Evolutionary conservation across 805 yeast species (phyloP).

Genomic region (Candida sithepensis): DNA sequence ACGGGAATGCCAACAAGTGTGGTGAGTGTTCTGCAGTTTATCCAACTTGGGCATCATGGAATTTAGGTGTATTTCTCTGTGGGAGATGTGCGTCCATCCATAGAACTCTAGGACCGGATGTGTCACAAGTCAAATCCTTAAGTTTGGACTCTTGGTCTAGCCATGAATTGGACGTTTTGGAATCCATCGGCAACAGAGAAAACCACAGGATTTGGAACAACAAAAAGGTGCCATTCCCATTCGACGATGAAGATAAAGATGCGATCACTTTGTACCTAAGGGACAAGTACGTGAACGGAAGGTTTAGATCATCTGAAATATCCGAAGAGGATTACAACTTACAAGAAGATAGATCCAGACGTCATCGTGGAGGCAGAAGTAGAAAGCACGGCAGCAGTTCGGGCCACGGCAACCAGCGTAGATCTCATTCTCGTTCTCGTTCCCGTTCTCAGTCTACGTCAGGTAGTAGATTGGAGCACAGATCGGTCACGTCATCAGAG

Average conservation of each 20-base stretch:
- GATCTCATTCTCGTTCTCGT: background rate
- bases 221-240: conserved; percentile 64
- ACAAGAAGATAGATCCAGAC: conserved; percentile 1
- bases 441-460: background rate
- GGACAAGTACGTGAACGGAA: conserved; percentile 66
- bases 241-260: conserved; percentile 65
- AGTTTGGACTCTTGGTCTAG: conserved; percentile 68
- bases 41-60: conserved; percentile 54
- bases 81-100: conserved; percentile 84
- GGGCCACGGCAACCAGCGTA: background rate
- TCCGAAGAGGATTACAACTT: conserved; percentile 36
- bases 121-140: conserved; percentile 67
- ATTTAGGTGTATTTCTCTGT: conserved; percentile 70
- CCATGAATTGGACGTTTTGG: conserved; percentile 46
- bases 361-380: conserved; percentile 2
- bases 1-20: conserved; percentile 64
- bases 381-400: background rate
- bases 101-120: conserved; percentile 56
- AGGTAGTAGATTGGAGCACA: conserved; percentile 40
- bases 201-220: conserved; percentile 68
- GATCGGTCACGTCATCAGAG: conserved; percentile 53
- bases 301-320: conserved; percentile 43
- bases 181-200: conserved; percentile 56
- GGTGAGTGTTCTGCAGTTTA: conserved; percentile 71
- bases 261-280: conserved; percentile 56